phyloP scores from a whole-genome alignment of 208 protist species.

The Porcisia deanei region DNA sequence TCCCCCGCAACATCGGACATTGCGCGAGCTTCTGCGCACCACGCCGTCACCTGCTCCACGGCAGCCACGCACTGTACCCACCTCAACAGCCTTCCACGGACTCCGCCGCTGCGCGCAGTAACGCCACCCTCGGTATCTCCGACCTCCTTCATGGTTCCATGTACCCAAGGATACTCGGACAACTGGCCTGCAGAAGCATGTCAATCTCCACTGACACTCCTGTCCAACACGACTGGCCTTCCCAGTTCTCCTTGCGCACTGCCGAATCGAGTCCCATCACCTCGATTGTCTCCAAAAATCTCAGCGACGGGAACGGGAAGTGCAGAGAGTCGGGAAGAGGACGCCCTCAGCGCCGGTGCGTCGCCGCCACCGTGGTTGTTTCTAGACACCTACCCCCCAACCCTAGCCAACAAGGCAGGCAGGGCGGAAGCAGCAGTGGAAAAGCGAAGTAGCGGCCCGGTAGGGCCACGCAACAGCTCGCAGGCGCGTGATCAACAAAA shows the following conservation, averaged over 20 bases:
- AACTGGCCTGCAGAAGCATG: background rate
- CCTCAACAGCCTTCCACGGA: background rate
- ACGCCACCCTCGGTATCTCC: background rate
- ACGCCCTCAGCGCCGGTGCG: background rate
- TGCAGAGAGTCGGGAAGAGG: background rate
- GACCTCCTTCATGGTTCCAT: background rate
- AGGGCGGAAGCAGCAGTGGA: background rate
- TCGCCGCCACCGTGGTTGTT: background rate
- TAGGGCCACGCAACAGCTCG: background rate
- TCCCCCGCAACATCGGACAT: background rate
- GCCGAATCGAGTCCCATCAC: background rate
- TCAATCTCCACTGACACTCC: background rate
- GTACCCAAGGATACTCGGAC: background rate
- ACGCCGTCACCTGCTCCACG: background rate
- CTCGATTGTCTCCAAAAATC: background rate
- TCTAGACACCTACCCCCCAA: background rate
- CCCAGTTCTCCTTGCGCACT: background rate
- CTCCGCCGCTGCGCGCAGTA: background rate
- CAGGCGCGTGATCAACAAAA: background rate
- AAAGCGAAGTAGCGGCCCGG: background rate
- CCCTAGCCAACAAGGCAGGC: background rate
- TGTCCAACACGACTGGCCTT: background rate
- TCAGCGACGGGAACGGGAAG: background rate
- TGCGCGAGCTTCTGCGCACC: background rate
- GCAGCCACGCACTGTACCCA: background rate